phyloP scores from a whole-genome alignment of 768 basidiomycete species.

The Macrolepiota albuminosa region DNA sequence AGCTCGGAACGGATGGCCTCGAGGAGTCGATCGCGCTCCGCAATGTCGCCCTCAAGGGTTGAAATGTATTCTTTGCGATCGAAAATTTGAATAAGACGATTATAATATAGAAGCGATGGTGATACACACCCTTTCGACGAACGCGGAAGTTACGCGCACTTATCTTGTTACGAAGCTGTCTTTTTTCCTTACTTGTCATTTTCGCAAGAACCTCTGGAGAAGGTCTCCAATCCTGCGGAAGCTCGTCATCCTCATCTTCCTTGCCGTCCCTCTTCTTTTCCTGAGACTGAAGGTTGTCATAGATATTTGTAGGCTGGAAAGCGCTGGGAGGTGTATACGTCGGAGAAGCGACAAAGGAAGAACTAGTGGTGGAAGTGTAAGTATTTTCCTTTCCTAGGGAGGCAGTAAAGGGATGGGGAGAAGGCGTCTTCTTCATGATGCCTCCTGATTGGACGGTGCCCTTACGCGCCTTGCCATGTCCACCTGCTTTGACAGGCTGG shows the following conservation, averaged over 20 bases:
- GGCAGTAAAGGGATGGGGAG: constrained; percentile 15
- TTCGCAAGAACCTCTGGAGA: constrained; percentile 92
- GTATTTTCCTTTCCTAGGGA: constrained; percentile 24
- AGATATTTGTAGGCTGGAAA: constrained; percentile 15
- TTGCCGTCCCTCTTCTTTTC: constrained; percentile 17
- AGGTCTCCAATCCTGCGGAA: constrained; percentile 80
- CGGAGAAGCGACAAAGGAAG: constrained; percentile 9
- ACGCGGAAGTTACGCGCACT: constrained; percentile 94
- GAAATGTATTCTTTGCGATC: constrained; percentile 77
- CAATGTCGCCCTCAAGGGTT: constrained; percentile 90
- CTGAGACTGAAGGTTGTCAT: neutral
- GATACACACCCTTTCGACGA: constrained; percentile 72
- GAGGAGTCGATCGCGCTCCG: constrained; percentile 87
- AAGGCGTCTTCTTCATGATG: constrained; percentile 53
- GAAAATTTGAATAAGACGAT: constrained; percentile 8
- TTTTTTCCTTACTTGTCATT: constrained; percentile 92
- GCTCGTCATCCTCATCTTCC: constrained; percentile 45
- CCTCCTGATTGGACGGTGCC: constrained; percentile 74
- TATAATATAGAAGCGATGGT: constrained; percentile 10
- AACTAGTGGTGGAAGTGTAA: constrained; percentile 22
- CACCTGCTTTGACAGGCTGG: constrained; percentile 51
- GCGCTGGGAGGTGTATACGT: constrained; percentile 14
- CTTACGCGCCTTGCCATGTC: constrained; percentile 56
- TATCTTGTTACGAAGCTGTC: constrained; percentile 96
- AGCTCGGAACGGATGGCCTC: constrained; percentile 84